These are phyloP conservation scores for Aschersonia sp. DNA, from an alignment of 2,329 filamentous ascomycete genomes.

Conservation along the genomic window DNA sequence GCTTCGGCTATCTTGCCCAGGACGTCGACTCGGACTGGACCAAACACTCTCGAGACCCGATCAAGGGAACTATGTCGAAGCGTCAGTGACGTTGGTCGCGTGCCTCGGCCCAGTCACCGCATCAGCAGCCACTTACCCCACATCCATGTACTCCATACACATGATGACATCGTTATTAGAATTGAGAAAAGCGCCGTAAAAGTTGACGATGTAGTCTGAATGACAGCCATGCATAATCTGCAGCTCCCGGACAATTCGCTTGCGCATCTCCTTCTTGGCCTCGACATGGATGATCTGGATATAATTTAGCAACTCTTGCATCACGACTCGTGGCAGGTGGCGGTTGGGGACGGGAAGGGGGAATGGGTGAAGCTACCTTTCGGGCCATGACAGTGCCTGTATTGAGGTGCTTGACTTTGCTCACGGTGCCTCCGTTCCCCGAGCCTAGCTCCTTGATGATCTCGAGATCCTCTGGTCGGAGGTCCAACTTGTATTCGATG, in stretches of 20 bases:
- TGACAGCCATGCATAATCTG: constrained; percentile 99
- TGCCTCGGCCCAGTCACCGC: neutral
- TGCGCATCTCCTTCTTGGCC: constrained; percentile 91
- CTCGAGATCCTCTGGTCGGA: constrained; percentile 83
- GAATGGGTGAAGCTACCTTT: constrained; percentile 48
- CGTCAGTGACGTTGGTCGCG: neutral
- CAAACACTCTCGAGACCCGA: constrained; percentile 85
- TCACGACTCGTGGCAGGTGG: neutral
- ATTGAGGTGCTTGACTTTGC: constrained; percentile 89
- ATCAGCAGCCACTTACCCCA: constrained; percentile 55
- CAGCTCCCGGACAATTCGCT: constrained; percentile 90
- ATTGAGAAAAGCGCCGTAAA: constrained; percentile 95
- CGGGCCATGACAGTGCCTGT: constrained; percentile 95
- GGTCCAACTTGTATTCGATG: constrained; percentile 88
- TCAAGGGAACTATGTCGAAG: constrained; percentile 59
- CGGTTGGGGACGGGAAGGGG: no score
- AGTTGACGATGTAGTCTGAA: constrained; percentile 91
- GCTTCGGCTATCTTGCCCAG: constrained; percentile 96
- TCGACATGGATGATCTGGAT: constrained; percentile 89
- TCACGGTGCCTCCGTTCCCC: constrained; percentile 95
- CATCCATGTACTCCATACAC: constrained; percentile 99
- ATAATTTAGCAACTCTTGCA: constrained; percentile 7
- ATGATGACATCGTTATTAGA: constrained; percentile 96
- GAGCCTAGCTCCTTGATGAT: constrained; percentile 89
- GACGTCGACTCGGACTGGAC: constrained; percentile 88